Percentiles rank a stretch among this genome's conserved stretches.
phyloP scores from a whole-genome alignment of 345 rosid species.

The Carallia brachiata region DNA sequence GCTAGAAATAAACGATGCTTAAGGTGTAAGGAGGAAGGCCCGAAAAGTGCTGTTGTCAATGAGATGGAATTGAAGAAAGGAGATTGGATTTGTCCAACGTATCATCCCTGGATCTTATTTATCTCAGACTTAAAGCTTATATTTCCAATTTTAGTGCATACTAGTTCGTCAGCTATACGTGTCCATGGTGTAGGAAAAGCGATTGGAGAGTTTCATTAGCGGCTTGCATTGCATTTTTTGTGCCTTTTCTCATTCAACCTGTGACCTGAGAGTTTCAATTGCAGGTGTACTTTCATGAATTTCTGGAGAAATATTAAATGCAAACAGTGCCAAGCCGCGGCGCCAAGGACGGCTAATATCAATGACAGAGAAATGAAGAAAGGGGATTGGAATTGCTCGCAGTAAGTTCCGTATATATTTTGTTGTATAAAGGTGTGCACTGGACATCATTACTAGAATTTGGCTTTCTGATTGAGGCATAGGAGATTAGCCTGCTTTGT shows the following conservation, averaged over 20 bases:
- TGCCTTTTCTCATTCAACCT: not conserved
- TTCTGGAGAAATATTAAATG: constrained; percentile 44
- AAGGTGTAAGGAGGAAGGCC: constrained; percentile 46
- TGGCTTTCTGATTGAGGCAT: not conserved
- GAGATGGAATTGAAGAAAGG: constrained; percentile 47
- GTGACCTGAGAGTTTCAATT: not conserved
- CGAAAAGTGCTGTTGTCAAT: constrained; percentile 25
- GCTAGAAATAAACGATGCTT: constrained; percentile 43
- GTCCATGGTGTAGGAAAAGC: too few species aligned
- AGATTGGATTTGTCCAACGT: constrained; percentile 70
- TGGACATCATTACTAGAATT: not conserved
- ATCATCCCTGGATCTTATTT: constrained; percentile 14
- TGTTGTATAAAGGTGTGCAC: not conserved
- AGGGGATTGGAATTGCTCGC: constrained; percentile 69
- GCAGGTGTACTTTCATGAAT: constrained; percentile 35
- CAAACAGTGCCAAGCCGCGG: constrained; percentile 44
- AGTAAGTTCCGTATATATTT: constrained; percentile 35
- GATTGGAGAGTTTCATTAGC: not conserved
- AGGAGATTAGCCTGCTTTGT: not conserved
- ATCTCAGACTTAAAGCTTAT: too few species aligned
- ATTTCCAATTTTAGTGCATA: too few species aligned
- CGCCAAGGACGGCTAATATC: constrained; percentile 29
- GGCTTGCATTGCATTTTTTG: not conserved
- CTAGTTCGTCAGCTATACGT: too few species aligned
- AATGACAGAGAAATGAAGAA: constrained; percentile 38